Base-by-base conservation (phyloP, 2,329 filamentous ascomycete genomes). In the Cladorrhinum sp. region DNA sequence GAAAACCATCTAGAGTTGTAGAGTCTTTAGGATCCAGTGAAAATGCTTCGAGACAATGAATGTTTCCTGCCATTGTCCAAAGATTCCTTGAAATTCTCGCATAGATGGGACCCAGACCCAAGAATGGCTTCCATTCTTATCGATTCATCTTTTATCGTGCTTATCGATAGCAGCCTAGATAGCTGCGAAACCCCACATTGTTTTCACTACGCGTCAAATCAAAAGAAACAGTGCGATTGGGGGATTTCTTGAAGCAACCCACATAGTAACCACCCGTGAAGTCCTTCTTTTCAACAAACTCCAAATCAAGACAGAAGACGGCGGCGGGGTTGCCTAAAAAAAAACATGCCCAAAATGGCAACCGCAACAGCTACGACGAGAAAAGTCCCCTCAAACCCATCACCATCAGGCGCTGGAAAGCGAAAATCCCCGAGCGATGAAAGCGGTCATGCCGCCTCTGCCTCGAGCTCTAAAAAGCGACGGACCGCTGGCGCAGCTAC, bases 341-440 rank as follows among this genome's bases (percentile, higher is more conserved):
- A 28, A 28, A 5, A 28, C 9, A 5, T 28, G 12, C 28, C 28
- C 12, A 36, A 36, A 36, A 55, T 55, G 33, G 53, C 42, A 46
- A 46, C 14, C 16, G 4, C 18, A 46, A 46, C 58, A 14, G 8
- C 55, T 3, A 48, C 54, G 33, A 24, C n/a, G n/a, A 56, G 9
- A 16, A 50, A n/a, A 36, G 51, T 4, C 59, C 10, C 16, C 16
- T 39, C 4, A 28, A 39, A 8, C 1, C 23, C 6, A 14, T 24
- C 8, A 57, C 50, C 10, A 16, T 3, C 28, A n/a, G 28, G 21
- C 18, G 5, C 55, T 10, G 21, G 57, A 55, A 68, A 68, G 30
- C 65, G 67, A 16, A 68, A 66, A 62, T 55, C 59, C 16, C 51
- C 18, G 30, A 61, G 30, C 62, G 62, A 65, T 54, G 57, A 55